These are phyloP conservation scores for Hirsutella minnesotensis DNA, from an alignment of 2,329 filamentous ascomycete genomes.

Conservation along the genomic window DNA sequence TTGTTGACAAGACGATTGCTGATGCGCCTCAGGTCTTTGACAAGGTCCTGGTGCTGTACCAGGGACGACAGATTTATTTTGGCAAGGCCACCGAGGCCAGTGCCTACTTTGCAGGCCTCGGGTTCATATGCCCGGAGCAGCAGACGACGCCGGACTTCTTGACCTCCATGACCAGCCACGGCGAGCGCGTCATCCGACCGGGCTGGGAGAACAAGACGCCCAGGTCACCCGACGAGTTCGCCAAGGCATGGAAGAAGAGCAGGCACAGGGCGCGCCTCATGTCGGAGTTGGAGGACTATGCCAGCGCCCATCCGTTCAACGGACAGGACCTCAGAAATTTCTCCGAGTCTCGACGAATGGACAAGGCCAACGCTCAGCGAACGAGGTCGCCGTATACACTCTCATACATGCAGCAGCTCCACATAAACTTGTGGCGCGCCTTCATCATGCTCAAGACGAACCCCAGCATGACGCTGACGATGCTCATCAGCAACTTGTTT, in stretches of 20 bases:
- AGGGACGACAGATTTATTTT: constrained; percentile 65
- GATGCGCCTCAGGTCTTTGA: constrained; percentile 43
- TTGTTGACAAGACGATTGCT: too few relatives aligned
- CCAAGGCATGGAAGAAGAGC: constrained; percentile 20
- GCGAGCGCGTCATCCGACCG: constrained; percentile 20
- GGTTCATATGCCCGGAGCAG: constrained; percentile 57
- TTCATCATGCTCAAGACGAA: too few relatives aligned
- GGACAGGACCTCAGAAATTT: not conserved
- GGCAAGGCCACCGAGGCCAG: constrained; percentile 57
- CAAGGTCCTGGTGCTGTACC: constrained; percentile 73
- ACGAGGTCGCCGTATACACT: too few relatives aligned
- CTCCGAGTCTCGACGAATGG: too few relatives aligned
- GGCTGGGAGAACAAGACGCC: constrained; percentile 23
- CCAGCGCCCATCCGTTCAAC: constrained; percentile 26
- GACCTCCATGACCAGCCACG: constrained; percentile 38
- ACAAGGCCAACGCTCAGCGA: too few relatives aligned
- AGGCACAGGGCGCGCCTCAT: constrained; percentile 8
- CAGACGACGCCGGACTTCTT: constrained; percentile 76
- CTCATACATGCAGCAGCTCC: too few relatives aligned
- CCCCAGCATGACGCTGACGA: too few relatives aligned
- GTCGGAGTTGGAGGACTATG: constrained; percentile 9
- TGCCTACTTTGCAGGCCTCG: constrained; percentile 63
- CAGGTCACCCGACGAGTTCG: constrained; percentile 26
- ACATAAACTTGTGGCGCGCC: too few relatives aligned
- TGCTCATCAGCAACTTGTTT: too few relatives aligned